These are phyloP conservation scores for Aspergillus campestris DNA, from an alignment of 495 filamentous ascomycete genomes.

Conservation along the genomic window DNA sequence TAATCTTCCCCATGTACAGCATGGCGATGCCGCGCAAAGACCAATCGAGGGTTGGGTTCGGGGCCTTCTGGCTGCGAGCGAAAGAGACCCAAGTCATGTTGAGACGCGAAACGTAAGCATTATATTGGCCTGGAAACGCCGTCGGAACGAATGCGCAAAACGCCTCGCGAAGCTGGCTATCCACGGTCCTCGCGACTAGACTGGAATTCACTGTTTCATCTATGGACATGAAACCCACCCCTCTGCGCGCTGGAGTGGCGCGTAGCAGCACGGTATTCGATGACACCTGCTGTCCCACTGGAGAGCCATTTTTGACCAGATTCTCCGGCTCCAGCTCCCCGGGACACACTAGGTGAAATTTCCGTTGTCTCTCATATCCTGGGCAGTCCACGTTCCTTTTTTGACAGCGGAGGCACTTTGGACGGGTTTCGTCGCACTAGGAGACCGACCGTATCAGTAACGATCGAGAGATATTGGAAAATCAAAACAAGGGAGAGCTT, in stretches of 20 bases:
- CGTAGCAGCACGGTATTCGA: too few relatives aligned
- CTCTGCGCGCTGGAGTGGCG: too few relatives aligned
- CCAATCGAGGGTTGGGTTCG: too few relatives aligned
- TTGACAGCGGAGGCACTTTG: constrained; percentile 16
- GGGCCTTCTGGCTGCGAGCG: too few relatives aligned
- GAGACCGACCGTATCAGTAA: not conserved
- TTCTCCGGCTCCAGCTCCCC: not conserved
- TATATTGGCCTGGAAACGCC: too few relatives aligned
- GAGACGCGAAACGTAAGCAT: too few relatives aligned
- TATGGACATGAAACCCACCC: too few relatives aligned
- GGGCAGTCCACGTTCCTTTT: constrained; percentile 15
- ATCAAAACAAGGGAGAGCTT: not conserved
- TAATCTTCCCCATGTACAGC: constrained; percentile 2
- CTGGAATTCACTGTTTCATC: too few relatives aligned
- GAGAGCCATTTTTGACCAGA: constrained; percentile 1
- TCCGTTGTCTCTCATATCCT: constrained; percentile 11
- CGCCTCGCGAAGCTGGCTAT: too few relatives aligned
- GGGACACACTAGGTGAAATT: constrained; percentile 3
- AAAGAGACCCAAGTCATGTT: too few relatives aligned
- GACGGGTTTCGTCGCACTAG: constrained; percentile 18
- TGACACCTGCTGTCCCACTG: not conserved
- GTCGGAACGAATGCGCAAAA: too few relatives aligned
- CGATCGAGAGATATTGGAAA: not conserved
- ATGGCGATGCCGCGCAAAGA: not conserved
- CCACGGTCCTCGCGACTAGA: too few relatives aligned